These are phyloP conservation scores for Pleurotus pulmonarius DNA, from an alignment of 768 basidiomycete species.

Conservation along the genomic window DNA sequence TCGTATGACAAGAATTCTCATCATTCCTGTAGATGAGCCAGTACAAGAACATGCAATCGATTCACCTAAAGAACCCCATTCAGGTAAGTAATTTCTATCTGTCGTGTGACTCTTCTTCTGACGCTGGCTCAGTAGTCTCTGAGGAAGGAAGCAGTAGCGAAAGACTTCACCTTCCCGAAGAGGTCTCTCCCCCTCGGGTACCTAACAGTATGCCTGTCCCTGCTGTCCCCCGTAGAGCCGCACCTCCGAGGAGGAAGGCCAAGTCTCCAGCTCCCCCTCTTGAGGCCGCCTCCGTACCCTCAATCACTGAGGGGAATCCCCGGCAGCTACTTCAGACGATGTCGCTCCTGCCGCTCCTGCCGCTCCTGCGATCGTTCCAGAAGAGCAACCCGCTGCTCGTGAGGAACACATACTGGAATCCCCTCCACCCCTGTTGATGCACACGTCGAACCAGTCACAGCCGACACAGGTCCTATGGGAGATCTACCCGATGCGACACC, in stretches of 20 bases:
- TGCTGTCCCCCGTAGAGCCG: slow-evolving; percentile 67
- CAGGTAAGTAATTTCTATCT: too few species aligned
- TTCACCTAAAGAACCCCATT: too few species aligned
- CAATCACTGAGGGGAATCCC: neutral
- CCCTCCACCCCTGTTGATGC: too few species aligned
- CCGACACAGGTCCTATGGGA: too few species aligned
- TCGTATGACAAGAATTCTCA: neutral
- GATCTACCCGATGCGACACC: too few species aligned
- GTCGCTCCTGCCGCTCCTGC: neutral
- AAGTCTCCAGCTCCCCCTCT: slow-evolving; percentile 43
- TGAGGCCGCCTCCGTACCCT: neutral
- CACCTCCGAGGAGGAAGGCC: slow-evolving; percentile 67
- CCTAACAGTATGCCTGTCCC: slow-evolving; percentile 71
- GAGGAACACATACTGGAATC: too few species aligned
- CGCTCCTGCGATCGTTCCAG: neutral
- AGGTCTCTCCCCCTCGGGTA: slow-evolving; percentile 24
- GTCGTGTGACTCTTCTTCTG: too few species aligned
- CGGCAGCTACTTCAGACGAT: slow-evolving; percentile 9
- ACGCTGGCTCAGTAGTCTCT: too few species aligned
- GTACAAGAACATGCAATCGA: neutral
- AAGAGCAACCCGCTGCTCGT: neutral
- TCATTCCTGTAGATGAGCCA: slow-evolving; percentile 13
- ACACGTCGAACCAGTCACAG: too few species aligned
- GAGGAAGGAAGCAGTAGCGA: too few species aligned
- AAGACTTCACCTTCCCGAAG: neutral